These are phyloP conservation scores for Trichoderma sp. DNA, from an alignment of 2,329 filamentous ascomycete genomes.

Conservation along the genomic window DNA sequence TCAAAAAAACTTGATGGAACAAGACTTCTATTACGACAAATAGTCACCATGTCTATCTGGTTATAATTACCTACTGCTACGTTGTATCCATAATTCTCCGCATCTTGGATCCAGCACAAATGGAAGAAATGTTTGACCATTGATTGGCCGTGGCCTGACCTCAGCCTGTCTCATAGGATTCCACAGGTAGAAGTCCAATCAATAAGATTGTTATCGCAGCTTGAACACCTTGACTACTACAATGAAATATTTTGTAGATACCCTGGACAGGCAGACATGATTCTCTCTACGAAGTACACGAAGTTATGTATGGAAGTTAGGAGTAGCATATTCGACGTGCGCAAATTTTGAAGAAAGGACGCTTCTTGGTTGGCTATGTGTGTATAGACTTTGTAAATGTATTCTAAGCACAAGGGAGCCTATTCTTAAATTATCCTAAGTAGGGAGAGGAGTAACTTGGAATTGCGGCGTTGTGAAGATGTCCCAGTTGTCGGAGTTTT, in stretches of 20 bases:
- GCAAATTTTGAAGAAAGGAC: background rate
- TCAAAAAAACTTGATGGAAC: too few relatives aligned
- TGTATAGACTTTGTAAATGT: background rate
- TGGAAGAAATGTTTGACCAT: background rate
- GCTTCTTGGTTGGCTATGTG: background rate
- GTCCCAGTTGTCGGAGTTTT: background rate
- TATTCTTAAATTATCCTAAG: background rate
- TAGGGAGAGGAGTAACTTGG: background rate
- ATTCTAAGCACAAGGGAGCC: background rate
- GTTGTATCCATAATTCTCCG: background rate
- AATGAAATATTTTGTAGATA: background rate
- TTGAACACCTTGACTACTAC: background rate
- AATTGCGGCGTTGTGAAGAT: background rate
- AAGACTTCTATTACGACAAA: too few relatives aligned
- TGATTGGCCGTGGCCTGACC: background rate
- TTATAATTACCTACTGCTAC: too few relatives aligned
- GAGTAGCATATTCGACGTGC: background rate
- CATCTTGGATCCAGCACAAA: background rate
- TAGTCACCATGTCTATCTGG: too few relatives aligned
- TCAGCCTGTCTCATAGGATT: background rate
- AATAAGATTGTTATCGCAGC: background rate
- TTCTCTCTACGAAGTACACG: background rate
- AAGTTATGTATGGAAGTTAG: background rate
- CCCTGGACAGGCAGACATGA: background rate
- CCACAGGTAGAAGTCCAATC: background rate